Conservation (phyloP, 2,329 filamentous ascomycete species). For the Amylocarpus encephaloides region DNA sequence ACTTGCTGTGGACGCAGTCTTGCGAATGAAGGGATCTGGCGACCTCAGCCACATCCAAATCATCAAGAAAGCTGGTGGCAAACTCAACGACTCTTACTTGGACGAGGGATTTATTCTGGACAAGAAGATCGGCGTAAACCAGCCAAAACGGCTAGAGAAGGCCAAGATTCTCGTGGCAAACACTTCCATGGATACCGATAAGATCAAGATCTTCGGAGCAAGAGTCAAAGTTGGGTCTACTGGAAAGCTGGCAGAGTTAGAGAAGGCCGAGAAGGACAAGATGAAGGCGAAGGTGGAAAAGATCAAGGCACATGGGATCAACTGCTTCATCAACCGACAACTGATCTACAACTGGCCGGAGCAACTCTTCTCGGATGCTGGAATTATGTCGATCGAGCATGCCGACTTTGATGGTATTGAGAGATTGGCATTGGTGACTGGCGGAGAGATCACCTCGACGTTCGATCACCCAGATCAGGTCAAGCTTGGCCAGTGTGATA, state of each 20-base stretch:
- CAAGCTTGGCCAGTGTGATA: constrained; percentile 88
- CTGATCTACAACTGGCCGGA: constrained; percentile 99
- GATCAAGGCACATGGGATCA: constrained; percentile 98
- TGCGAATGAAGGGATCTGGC: constrained; percentile 81
- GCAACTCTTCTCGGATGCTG: constrained; percentile 94
- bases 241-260: constrained; percentile 93
- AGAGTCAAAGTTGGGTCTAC: constrained; percentile 95
- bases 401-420: constrained; percentile 98
- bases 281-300: constrained; percentile 99
- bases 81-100: constrained; percentile 94
- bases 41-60: constrained; percentile 98
- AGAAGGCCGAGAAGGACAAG: constrained; percentile 97
- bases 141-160: constrained; percentile 94
- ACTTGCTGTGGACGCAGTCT: constrained; percentile 84
- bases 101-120: constrained; percentile 98
- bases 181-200: constrained; percentile 99
- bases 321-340: constrained; percentile 99
- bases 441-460: constrained; percentile 93
- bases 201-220: constrained; percentile 99
- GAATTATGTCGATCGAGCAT: constrained; percentile 97
- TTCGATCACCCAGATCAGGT: constrained; percentile 98
- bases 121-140: constrained; percentile 98
- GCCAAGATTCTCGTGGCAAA: constrained; percentile 98
- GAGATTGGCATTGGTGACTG: constrained; percentile 87
- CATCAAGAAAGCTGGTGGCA: constrained; percentile 98